Evolutionary conservation across 2,329 filamentous ascomycete species (phyloP).

Genomic region (Trichoderma aggressivum): DNA sequence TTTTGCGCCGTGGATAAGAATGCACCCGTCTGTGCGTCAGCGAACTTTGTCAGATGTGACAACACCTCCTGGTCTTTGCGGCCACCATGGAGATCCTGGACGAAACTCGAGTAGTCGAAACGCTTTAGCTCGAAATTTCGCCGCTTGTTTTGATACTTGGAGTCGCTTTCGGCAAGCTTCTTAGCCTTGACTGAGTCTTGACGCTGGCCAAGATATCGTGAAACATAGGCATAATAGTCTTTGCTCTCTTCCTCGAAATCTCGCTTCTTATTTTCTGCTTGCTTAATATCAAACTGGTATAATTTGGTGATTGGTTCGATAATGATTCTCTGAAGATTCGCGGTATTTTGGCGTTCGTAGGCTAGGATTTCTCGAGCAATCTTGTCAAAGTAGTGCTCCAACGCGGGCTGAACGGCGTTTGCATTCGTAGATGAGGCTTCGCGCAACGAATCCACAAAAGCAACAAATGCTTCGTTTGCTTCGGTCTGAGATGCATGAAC

Average conservation of each 20-base stretch:
- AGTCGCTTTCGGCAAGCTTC: slow-evolving; percentile 90
- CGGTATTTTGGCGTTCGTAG: slow-evolving; percentile 82
- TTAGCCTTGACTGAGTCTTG: slow-evolving; percentile 97
- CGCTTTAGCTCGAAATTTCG: slow-evolving; percentile 95
- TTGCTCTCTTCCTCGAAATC: slow-evolving; percentile 99
- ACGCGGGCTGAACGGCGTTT: slow-evolving; percentile 91
- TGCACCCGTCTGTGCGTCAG: slow-evolving; percentile 79
- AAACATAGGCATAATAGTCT: slow-evolving; percentile 95
- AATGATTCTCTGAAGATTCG: slow-evolving; percentile 84
- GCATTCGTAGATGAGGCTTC: slow-evolving; percentile 89
- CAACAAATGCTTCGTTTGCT: slow-evolving; percentile 80
- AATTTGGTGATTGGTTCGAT: slow-evolving; percentile 91
- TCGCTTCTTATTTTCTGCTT: slow-evolving; percentile 92
- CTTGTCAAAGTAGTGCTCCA: slow-evolving; percentile 98
- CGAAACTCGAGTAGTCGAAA: slow-evolving; percentile 98
- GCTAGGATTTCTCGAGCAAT: slow-evolving; percentile 85
- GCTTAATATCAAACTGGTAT: slow-evolving; percentile 95
- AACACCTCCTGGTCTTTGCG: slow-evolving; percentile 96
- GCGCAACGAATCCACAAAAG: slow-evolving; percentile 79
- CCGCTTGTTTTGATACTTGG: slow-evolving; percentile 91
- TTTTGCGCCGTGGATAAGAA: slow-evolving; percentile 83
- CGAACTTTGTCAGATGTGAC: slow-evolving; percentile 90
- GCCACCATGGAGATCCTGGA: slow-evolving; percentile 99
- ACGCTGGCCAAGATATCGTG: slow-evolving; percentile 90
- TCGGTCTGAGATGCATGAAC: slow-evolving; percentile 74